Conservation (phyloP, 2,329 filamentous ascomycete species). For the Aspergillus sp. region DNA sequence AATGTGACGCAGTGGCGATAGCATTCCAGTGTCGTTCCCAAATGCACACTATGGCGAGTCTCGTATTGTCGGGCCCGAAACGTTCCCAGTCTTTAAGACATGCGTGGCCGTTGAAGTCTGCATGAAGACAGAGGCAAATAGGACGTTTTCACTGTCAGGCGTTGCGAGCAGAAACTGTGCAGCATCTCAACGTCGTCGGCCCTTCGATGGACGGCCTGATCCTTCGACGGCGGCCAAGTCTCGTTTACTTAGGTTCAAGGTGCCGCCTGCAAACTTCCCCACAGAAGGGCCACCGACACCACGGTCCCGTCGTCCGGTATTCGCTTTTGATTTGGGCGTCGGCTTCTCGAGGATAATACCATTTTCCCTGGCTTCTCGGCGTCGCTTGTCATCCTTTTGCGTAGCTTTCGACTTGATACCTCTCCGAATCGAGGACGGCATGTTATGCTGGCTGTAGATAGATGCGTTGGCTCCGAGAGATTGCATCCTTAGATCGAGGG, state of each 20-base stretch:
- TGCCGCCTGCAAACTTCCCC: constrained; percentile 70
- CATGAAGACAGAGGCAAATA: no score
- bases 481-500: constrained; percentile 74
- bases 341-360: constrained; percentile 72
- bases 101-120: no score
- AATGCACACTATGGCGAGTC: no score
- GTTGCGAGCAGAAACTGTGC: neutral
- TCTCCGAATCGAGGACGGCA: constrained; percentile 79
- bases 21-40: no score
- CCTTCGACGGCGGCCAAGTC: constrained; percentile 67
- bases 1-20: no score
- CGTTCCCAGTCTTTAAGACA: no score
- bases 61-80: no score
- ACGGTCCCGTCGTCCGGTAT: constrained; percentile 43
- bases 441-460: constrained; percentile 66
- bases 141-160: neutral
- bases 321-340: constrained; percentile 26
- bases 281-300: constrained; percentile 67
- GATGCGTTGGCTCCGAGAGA: constrained; percentile 69
- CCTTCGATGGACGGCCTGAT: constrained; percentile 26
- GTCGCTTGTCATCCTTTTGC: constrained; percentile 58
- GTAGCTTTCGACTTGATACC: constrained; percentile 66
- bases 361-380: constrained; percentile 76
- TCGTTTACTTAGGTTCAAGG: constrained; percentile 65
- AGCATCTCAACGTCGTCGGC: constrained; percentile 16